A percentile compares a stretch with the other conserved stretches of the same genome.
Conservation (phyloP, 2,329 filamentous ascomycete species). For the Celoporthe dispersa region DNA sequence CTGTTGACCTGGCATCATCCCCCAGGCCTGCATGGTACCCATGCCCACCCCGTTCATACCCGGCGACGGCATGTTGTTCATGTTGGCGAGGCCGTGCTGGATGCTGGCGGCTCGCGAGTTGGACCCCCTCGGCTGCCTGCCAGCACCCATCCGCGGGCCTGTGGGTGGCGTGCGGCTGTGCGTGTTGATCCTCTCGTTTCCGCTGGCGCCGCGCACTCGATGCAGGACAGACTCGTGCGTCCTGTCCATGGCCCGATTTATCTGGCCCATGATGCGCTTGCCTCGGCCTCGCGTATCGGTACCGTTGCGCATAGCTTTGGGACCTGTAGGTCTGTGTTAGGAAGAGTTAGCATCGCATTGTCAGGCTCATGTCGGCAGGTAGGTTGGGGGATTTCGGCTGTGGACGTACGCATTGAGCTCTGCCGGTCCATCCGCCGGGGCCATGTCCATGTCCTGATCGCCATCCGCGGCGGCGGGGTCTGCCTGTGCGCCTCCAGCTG, state of each 20-base stretch:
- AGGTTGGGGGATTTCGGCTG: too few species aligned
- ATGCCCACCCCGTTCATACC: constrained; percentile 45
- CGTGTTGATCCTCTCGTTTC: constrained; percentile 79
- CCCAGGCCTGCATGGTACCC: constrained; percentile 50
- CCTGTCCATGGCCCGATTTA: constrained; percentile 82
- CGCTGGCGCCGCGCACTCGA: constrained; percentile 73
- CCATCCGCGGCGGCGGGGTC: constrained; percentile 38
- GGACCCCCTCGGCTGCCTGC: constrained; percentile 52
- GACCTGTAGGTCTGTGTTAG: constrained; percentile 89
- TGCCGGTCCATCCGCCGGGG: constrained; percentile 49
- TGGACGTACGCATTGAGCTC: constrained; percentile 63
- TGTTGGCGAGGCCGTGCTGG: constrained; percentile 53
- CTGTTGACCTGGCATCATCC: constrained; percentile 53
- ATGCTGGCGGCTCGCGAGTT: constrained; percentile 57
- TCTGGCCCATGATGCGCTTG: constrained; percentile 83
- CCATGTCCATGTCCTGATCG: constrained; percentile 75
- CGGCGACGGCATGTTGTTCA: constrained; percentile 45
- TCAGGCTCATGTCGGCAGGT: constrained; percentile 14
- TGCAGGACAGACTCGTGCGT: constrained; percentile 76
- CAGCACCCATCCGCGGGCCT: constrained; percentile 66
- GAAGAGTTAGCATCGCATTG: constrained; percentile 44
- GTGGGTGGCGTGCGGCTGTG: constrained; percentile 73
- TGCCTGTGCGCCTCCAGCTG: constrained; percentile 42
- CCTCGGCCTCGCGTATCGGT: constrained; percentile 65
- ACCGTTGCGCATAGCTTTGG: constrained; percentile 89